Evolutionary conservation across 169 alveolate genomes (phyloP), one percentile per base, ranked within the genome.

Genomic region (Eimeria necatrix): DNA sequence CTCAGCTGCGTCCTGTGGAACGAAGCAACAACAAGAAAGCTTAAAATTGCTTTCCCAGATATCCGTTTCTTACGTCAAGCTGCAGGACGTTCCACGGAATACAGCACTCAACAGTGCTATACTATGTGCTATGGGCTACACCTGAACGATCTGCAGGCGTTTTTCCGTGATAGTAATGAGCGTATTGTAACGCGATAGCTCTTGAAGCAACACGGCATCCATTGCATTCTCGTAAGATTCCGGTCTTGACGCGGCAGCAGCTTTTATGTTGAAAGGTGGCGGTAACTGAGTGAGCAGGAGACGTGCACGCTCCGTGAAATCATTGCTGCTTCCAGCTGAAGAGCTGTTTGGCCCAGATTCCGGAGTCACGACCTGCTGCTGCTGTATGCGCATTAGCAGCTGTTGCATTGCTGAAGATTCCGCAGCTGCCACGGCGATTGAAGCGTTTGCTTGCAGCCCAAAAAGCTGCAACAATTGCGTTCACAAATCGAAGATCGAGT

Each of bases 201-300:
- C 99, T 97, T 98, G 98, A 49, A 95, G 91, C 26, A 98, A 94
- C 10, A 98, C 99, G 41, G 99, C 97, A 95, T 98, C 97, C 98
- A 98, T 90, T 14, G 98, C 97, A 96, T 98, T 98, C 70, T 97
- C 97, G 95, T 98, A 98, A 85, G 95, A 96, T 49, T 98, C 98
- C 10, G 99, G 99, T 96, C 96, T 98, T 94, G 96, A 97, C 73
- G 97, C 96, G 48, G 94, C 95, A 10, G 98, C 98, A 89, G 95
- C 96, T 76, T 97, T 98, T 53, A 96, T 95, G 74, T 98, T 98
- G 85, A 97, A 98, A 53, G 96, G 96, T 68, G 92, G 96, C 2
- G 99, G 98, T 59, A 98, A 95, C 73, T 96, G 96, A 32, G 97
- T 96, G 86, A 96, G 95, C 18, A 98, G 95, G 84, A 64, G 32